These are phyloP conservation scores for Aspergillus luchuensis DNA, from an alignment of 2,329 filamentous ascomycete species.

Conservation along the genomic window DNA sequence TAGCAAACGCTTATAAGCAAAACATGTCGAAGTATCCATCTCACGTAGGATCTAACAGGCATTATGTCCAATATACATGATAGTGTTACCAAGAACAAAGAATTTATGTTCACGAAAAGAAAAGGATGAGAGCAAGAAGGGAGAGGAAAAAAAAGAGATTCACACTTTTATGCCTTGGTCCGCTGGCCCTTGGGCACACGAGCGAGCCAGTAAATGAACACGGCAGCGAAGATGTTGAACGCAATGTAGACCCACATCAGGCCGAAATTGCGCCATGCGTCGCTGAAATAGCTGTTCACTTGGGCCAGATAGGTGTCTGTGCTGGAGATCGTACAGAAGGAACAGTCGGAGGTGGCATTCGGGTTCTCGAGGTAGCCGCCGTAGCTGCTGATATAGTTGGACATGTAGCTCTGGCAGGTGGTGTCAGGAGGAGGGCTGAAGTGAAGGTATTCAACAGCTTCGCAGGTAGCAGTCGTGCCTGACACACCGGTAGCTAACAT, in stretches of 20 bases:
- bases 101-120: neutral
- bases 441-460: conserved; percentile 33
- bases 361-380: conserved; percentile 50
- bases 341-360: conserved; percentile 49
- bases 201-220: conserved; percentile 65
- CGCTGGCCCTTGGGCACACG: conserved; percentile 52
- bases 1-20: neutral
- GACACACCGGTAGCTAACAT: conserved; percentile 45
- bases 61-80: neutral
- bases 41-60: neutral
- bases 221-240: conserved; percentile 64
- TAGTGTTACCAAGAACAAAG: neutral
- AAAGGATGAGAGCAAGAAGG: neutral
- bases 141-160: neutral
- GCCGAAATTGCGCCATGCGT: conserved; percentile 70
- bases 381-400: conserved; percentile 37
- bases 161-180: conserved; percentile 18
- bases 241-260: conserved; percentile 67
- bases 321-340: conserved; percentile 50
- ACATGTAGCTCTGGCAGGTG: conserved; percentile 61
- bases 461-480: conserved; percentile 33
- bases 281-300: conserved; percentile 46
- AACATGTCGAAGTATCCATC: neutral
- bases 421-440: conserved; percentile 56
- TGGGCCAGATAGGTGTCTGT: conserved; percentile 53